Percentiles rank a stretch among this genome's conserved stretches.
phyloP scores from a whole-genome alignment of 2,329 filamentous ascomycete species.

The Metarhizium brunneum region DNA sequence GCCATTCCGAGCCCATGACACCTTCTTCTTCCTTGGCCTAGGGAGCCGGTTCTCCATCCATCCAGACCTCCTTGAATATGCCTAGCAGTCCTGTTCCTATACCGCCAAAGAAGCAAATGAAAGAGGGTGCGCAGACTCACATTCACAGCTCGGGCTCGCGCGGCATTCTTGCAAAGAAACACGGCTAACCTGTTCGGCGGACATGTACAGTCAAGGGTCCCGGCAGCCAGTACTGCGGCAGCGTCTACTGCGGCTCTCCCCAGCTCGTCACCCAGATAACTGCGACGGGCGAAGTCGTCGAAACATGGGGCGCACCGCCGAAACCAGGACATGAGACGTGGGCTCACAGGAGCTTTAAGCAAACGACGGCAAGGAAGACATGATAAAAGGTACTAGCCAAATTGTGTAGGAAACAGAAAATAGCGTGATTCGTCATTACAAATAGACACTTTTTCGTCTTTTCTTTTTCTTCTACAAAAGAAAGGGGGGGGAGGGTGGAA shows the following conservation, averaged over 20 bases:
- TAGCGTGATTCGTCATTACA: no score
- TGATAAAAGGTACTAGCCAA: neutral
- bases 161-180: no score
- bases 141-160: no score
- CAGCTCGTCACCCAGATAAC: conserved; percentile 3
- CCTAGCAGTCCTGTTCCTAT: neutral
- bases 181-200: no score
- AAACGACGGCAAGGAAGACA: neutral
- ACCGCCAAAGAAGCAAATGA: neutral
- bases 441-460: no score
- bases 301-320: conserved; percentile 8
- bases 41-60: neutral
- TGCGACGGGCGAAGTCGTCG: conserved; percentile 3
- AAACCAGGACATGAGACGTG: conserved; percentile 4
- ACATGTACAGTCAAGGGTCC: conserved; percentile 1
- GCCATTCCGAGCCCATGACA: neutral
- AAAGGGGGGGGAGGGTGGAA: no score
- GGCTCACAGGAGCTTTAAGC: neutral
- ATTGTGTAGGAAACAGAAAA: neutral
- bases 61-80: neutral
- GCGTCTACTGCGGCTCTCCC: conserved; percentile 8
- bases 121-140: neutral
- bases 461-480: no score
- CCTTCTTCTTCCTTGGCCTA: neutral
- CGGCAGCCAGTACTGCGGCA: conserved; percentile 7